Evolutionary conservation across 2,329 filamentous ascomycete species (phyloP).

Genomic region (Fusarium sp.): DNA sequence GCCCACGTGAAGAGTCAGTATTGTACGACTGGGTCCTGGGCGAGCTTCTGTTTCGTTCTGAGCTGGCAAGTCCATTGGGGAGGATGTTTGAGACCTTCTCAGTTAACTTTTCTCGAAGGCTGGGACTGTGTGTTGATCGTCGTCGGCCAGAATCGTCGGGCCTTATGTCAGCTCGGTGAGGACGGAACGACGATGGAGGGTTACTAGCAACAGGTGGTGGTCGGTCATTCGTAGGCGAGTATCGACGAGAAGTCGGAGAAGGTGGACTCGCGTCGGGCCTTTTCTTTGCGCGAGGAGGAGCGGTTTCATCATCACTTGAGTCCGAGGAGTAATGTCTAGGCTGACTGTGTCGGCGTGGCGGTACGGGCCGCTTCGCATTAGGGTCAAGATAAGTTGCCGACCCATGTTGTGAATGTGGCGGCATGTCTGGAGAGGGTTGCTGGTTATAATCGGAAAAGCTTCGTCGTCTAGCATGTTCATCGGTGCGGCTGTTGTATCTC

Average conservation of each 20-base stretch:
- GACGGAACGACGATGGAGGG: conserved; percentile 49
- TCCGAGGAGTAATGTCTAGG: conserved; percentile 61
- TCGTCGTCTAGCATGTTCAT: conserved; percentile 61
- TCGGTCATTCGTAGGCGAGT: conserved; percentile 51
- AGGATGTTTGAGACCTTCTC: conserved; percentile 64
- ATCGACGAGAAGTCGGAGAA: conserved; percentile 53
- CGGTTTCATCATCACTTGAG: conserved; percentile 61
- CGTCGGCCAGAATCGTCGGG: conserved; percentile 54
- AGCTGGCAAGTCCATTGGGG: conserved; percentile 53
- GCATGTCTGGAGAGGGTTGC: conserved; percentile 53
- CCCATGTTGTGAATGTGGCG: conserved; percentile 49
- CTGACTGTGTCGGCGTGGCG: conserved; percentile 65
- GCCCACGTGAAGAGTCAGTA: conserved; percentile 51
- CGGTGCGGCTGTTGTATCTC: conserved; percentile 56
- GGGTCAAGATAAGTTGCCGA: conserved; percentile 55
- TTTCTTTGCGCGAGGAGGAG: conserved; percentile 49
- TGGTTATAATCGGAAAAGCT: conserved; percentile 68
- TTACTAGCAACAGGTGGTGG: conserved; percentile 49
- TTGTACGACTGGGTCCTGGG: conserved; percentile 54
- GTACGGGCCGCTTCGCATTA: conserved; percentile 50
- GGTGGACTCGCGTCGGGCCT: conserved; percentile 50
- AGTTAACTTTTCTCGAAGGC: conserved; percentile 61
- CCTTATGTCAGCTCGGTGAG: conserved; percentile 55
- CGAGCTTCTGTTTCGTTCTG: conserved; percentile 57
- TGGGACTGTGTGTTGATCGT: conserved; percentile 56